Evolutionary conservation across 495 filamentous ascomycete genomes (phyloP).

Genomic region (Penicillium ochrochloron): DNA sequence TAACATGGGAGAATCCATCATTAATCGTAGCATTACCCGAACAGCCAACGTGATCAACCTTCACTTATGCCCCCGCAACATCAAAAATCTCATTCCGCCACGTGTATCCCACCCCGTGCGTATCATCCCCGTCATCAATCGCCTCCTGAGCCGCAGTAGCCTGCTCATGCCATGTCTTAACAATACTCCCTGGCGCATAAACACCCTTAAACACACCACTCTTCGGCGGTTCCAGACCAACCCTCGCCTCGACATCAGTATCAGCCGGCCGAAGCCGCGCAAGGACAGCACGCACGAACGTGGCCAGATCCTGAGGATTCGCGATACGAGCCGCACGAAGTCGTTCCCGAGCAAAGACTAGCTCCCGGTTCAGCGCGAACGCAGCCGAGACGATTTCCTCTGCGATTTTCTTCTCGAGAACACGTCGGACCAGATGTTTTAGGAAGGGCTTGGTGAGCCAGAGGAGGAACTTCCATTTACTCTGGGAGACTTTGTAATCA

Average conservation of each 20-base stretch:
- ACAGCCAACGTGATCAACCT: not conserved
- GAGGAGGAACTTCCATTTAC: constrained; percentile 73
- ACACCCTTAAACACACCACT: constrained; percentile 77
- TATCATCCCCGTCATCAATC: constrained; percentile 59
- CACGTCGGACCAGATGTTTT: constrained; percentile 75
- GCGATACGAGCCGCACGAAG: constrained; percentile 83
- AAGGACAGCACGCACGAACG: constrained; percentile 80
- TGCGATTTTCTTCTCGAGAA: constrained; percentile 79
- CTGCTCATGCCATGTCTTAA: constrained; percentile 86
- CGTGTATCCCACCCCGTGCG: constrained; percentile 39
- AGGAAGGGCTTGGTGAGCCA: constrained; percentile 89
- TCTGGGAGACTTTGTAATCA: constrained; percentile 73
- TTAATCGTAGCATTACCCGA: not conserved
- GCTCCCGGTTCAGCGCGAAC: constrained; percentile 77
- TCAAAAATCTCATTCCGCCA: constrained; percentile 92
- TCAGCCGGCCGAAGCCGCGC: constrained; percentile 73
- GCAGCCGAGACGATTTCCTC: constrained; percentile 69
- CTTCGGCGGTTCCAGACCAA: constrained; percentile 68
- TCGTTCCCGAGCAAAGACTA: constrained; percentile 84
- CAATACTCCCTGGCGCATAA: constrained; percentile 86
- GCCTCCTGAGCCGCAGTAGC: constrained; percentile 67
- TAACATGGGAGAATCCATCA: not conserved
- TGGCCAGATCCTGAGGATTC: constrained; percentile 76
- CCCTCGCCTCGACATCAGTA: constrained; percentile 70
- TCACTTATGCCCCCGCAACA: constrained; percentile 41